phyloP scores from a whole-genome alignment of 257 asterid genomes.

The Capsicum pubescens region DNA sequence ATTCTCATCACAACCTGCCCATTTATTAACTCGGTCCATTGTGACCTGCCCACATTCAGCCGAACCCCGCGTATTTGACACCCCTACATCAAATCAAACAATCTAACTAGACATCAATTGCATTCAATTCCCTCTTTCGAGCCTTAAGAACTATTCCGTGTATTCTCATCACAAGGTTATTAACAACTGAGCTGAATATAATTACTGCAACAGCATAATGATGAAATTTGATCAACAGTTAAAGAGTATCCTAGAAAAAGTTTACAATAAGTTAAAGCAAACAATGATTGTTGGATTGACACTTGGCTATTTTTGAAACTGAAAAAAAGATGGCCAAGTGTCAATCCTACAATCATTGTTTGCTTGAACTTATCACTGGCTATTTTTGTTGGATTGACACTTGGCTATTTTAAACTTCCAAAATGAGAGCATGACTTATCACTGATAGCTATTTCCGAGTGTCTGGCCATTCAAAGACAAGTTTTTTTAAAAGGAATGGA shows the following conservation, averaged over 20 bases:
- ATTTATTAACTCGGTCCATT: not conserved
- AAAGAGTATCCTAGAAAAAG: not conserved
- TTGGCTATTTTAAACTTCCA: not conserved
- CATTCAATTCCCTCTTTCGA: constrained; percentile 10
- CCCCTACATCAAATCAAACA: not conserved
- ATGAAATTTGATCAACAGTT: constrained; percentile 8
- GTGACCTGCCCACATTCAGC: not conserved
- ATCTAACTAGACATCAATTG: not conserved
- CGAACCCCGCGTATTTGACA: not conserved
- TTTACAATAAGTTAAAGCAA: not conserved
- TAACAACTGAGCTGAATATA: constrained; percentile 16
- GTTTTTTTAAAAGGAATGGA: not conserved
- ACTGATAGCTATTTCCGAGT: constrained; percentile 3
- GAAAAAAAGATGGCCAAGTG: not conserved
- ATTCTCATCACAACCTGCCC: not conserved
- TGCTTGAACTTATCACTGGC: not conserved
- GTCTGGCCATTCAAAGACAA: not conserved
- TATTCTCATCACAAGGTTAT: not conserved
- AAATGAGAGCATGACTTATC: not conserved
- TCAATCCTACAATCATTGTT: not conserved
- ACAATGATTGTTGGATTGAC: not conserved
- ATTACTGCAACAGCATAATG: not conserved
- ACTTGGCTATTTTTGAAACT: too few species aligned
- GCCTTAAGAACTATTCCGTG: not conserved
- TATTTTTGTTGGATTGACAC: not conserved